Conservation (phyloP, 2,329 filamentous ascomycete species). For the Scorias spongiosa region DNA sequence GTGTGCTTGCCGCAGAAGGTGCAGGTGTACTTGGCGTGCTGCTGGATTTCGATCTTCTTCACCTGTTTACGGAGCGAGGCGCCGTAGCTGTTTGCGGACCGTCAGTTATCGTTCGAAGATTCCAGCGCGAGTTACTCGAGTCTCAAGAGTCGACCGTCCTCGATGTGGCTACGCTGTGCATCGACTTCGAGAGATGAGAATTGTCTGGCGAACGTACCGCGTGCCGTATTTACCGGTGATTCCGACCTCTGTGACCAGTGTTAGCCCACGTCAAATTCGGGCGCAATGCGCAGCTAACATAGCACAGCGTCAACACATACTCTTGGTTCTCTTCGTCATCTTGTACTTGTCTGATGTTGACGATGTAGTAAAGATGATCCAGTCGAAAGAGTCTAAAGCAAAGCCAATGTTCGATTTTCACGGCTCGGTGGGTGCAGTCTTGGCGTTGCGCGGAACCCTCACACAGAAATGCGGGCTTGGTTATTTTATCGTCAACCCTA, state of each 20-base stretch:
- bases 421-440: conserved; percentile 3
- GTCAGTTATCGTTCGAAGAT: no score
- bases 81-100: conserved; percentile 58
- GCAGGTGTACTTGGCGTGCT: conserved; percentile 95
- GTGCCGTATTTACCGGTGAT: conserved; percentile 98
- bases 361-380: conserved; percentile 1
- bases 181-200: no score
- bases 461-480: no score
- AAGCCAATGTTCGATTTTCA: conserved; percentile 1
- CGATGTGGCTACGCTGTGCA: no score
- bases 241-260: conserved; percentile 50
- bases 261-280: not conserved
- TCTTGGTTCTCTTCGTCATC: conserved; percentile 94
- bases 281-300: not conserved
- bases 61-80: conserved; percentile 98
- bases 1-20: conserved; percentile 97
- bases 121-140: no score
- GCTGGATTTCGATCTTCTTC: conserved; percentile 99
- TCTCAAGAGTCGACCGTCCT: no score
- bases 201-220: conserved; percentile 45
- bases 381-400: conserved; percentile 2
- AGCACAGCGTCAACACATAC: conserved; percentile 12
- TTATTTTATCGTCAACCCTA: no score
- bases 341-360: conserved; percentile 29
- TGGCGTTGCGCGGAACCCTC: not conserved